A percentile compares a stretch with the other conserved stretches of the same genome.
These are phyloP conservation scores for Ceratocystis lukuohia DNA, from an alignment of 2,329 filamentous ascomycete species.

Conservation along the genomic window DNA sequence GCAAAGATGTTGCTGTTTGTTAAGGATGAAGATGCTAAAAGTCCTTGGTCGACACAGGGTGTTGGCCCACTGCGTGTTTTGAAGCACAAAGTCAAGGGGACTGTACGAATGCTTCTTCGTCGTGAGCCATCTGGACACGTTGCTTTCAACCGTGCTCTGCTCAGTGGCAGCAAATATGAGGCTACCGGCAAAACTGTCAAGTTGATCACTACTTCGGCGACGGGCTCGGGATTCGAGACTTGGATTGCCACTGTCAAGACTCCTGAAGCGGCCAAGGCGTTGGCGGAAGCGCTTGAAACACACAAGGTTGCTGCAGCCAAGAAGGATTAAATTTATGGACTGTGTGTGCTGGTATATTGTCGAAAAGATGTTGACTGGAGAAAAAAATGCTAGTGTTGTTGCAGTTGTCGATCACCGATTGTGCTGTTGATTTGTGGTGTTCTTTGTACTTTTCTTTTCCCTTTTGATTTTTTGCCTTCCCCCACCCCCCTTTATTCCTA, in stretches of 20 bases:
- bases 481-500: background rate
- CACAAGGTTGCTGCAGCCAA: conserved; percentile 44
- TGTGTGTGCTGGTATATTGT: background rate
- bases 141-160: conserved; percentile 55
- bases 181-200: conserved; percentile 47
- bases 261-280: conserved; percentile 39
- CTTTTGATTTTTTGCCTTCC: background rate
- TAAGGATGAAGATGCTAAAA: conserved; percentile 34
- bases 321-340: conserved; percentile 23
- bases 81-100: conserved; percentile 55
- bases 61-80: conserved; percentile 59
- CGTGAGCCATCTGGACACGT: conserved; percentile 63
- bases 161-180: conserved; percentile 50
- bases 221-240: conserved; percentile 47
- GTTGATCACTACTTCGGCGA: conserved; percentile 42
- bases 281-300: conserved; percentile 40
- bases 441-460: background rate
- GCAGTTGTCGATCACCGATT: background rate
- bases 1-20: conserved; percentile 55
- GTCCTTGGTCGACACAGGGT: conserved; percentile 55
- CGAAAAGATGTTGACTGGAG: background rate
- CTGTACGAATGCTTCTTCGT: conserved; percentile 55
- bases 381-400: background rate
- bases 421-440: conserved; percentile 4
- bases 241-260: conserved; percentile 64